Conservation (phyloP, 2,329 filamentous ascomycete genomes). For the Magnaporthiopsis poae region DNA sequence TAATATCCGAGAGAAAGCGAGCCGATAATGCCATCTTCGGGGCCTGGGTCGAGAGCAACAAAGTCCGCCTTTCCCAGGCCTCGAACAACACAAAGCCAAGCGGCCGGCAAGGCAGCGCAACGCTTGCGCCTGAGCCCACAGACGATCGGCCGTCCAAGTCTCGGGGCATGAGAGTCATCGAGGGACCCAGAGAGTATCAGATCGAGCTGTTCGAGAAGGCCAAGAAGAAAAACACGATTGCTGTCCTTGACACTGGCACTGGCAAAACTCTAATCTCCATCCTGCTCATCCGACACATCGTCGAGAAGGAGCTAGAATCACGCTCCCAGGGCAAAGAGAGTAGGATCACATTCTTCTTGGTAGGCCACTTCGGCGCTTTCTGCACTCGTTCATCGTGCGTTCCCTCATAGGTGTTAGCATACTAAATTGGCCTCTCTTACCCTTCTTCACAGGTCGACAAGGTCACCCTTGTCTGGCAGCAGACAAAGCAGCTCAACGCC, state of each 20-base stretch:
- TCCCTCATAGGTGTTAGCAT: not conserved
- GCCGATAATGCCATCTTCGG: conserved; percentile 42
- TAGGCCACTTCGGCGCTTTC: conserved; percentile 20
- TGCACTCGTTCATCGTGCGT: not conserved
- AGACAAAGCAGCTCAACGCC: conserved; percentile 67
- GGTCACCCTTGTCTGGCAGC: conserved; percentile 82
- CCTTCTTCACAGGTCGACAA: conserved; percentile 55
- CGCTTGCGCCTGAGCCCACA: no score
- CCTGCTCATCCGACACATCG: conserved; percentile 64
- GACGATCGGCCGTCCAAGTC: conserved; percentile 12
- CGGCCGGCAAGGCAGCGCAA: conserved; percentile 6
- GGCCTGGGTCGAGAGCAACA: conserved; percentile 28
- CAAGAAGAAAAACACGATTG: conserved; percentile 76
- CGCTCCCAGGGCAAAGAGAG: conserved; percentile 49
- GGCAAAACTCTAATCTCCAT: conserved; percentile 96
- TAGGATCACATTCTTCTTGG: conserved; percentile 76
- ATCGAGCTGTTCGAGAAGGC: conserved; percentile 82
- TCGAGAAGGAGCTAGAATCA: conserved; percentile 67
- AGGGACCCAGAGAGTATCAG: conserved; percentile 80
- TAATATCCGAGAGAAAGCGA: conserved; percentile 37
- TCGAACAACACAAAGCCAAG: not conserved
- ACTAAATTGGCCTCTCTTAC: not conserved
- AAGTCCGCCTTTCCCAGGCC: conserved; percentile 23
- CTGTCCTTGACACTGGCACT: conserved; percentile 86
- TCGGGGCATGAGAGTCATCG: conserved; percentile 45